Conservation (phyloP, 2,329 filamentous ascomycete species). For the Cytospora piceae region DNA sequence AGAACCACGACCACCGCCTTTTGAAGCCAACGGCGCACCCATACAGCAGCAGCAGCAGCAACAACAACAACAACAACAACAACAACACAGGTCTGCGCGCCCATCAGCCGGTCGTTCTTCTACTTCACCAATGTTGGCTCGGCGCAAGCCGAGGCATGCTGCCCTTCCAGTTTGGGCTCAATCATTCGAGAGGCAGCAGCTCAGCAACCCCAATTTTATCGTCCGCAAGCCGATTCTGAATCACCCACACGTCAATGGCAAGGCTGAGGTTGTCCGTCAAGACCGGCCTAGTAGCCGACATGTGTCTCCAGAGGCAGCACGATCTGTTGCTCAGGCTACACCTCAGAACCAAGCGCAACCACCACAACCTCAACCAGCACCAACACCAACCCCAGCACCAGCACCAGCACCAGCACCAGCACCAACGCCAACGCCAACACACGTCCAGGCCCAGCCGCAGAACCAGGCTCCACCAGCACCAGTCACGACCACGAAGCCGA, state of each 20-base stretch:
- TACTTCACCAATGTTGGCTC: constrained; percentile 40
- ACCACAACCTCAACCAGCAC: neutral
- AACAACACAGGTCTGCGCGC: constrained; percentile 29
- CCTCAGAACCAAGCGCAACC: constrained; percentile 32
- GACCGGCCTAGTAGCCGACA: constrained; percentile 47
- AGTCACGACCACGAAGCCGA: constrained; percentile 31
- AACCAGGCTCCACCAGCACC: constrained; percentile 32
- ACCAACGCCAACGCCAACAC: constrained; percentile 30
- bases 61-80: too few relatives aligned
- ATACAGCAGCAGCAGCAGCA: constrained; percentile 6
- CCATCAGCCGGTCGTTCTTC: constrained; percentile 35
- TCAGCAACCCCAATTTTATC: constrained; percentile 50
- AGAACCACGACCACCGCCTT: constrained; percentile 53
- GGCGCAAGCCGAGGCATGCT: constrained; percentile 45
- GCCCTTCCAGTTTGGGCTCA: constrained; percentile 55
- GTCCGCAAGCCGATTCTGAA: constrained; percentile 43
- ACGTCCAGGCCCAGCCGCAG: neutral
- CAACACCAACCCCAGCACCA: too few relatives aligned
- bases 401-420: constrained; percentile 31
- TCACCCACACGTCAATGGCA: constrained; percentile 45
- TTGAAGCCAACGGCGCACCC: constrained; percentile 51
- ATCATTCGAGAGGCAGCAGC: constrained; percentile 42
- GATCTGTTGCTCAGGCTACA: constrained; percentile 35
- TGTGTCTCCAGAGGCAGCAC: constrained; percentile 51
- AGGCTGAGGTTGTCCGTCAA: constrained; percentile 34